Evolutionary conservation across 371 early-diverging fungal species (phyloP).

Genomic region (Syncephalis fuscata): DNA sequence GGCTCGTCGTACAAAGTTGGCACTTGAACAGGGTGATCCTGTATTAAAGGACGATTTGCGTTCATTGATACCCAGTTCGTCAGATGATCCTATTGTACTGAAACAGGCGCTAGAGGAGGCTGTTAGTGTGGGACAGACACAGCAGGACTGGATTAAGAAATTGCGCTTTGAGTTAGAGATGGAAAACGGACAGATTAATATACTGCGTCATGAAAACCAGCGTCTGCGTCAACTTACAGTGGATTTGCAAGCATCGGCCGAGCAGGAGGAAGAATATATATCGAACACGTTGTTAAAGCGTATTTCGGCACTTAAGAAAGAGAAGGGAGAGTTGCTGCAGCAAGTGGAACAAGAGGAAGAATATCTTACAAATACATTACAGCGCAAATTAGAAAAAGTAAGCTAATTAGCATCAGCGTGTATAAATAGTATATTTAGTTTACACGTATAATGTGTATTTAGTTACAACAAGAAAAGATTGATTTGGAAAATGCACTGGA

Average conservation of each 20-base stretch:
- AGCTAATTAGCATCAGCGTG: no score
- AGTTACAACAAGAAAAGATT: conserved; percentile 64
- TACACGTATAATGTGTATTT: no score
- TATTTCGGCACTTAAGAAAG: conserved; percentile 46
- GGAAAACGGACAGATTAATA: conserved; percentile 48
- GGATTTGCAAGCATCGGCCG: conserved; percentile 39
- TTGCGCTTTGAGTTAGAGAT: conserved; percentile 44
- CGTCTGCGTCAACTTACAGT: conserved; percentile 36
- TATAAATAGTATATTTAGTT: neutral
- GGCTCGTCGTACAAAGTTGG: no score
- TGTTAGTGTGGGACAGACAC: neutral
- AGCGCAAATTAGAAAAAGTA: conserved; percentile 47
- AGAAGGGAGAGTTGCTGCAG: conserved; percentile 42
- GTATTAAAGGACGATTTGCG: no score
- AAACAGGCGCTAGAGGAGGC: neutral
- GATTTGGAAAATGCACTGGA: conserved; percentile 66
- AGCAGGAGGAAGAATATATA: conserved; percentile 55
- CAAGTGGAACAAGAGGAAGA: conserved; percentile 63
- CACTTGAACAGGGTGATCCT: no score
- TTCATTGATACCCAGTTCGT: no score
- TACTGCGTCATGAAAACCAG: conserved; percentile 44
- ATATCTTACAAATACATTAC: conserved; percentile 52
- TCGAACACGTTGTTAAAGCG: conserved; percentile 45
- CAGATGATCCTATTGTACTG: neutral
- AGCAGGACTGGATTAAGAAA: conserved; percentile 19